These are phyloP conservation scores for Naganishia randhawae DNA, from an alignment of 768 basidiomycete species.

Conservation along the genomic window DNA sequence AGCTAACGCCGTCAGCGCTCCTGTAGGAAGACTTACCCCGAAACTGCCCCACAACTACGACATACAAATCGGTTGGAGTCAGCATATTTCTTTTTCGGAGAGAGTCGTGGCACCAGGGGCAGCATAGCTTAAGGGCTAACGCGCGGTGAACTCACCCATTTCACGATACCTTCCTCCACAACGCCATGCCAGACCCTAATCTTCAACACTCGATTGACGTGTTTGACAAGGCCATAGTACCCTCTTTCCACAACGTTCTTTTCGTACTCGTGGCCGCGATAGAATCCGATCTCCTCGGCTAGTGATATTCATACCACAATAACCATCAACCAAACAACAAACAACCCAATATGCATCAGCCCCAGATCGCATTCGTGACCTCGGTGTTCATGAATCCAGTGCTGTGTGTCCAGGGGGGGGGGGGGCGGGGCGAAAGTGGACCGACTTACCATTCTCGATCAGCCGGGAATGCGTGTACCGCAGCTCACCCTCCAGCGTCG, in stretches of 20 bases:
- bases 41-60: constrained; percentile 79
- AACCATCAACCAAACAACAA: constrained; percentile 51
- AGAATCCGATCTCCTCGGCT: constrained; percentile 63
- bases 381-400: no score
- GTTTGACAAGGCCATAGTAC: constrained; percentile 76
- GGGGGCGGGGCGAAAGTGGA: no score
- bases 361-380: no score
- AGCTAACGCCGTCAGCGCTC: no score
- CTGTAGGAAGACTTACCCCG: constrained; percentile 60
- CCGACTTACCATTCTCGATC: constrained; percentile 60
- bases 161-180: constrained; percentile 90
- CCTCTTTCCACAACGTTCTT: constrained; percentile 85
- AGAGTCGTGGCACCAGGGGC: no score
- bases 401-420: no score
- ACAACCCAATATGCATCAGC: no score
- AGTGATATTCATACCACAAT: background rate
- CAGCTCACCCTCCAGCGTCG: constrained; percentile 79
- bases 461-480: constrained; percentile 89
- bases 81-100: no score
- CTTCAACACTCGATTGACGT: constrained; percentile 73
- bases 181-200: constrained; percentile 86
- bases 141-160: constrained; percentile 61
- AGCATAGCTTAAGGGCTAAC: no score
- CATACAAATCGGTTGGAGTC: background rate
- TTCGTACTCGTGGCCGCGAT: constrained; percentile 82